Evolutionary conservation across 2,329 filamentous ascomycete species (phyloP), one percentile per base, ranked within the genome.

Genomic region (Epichloe glyceriae): DNA sequence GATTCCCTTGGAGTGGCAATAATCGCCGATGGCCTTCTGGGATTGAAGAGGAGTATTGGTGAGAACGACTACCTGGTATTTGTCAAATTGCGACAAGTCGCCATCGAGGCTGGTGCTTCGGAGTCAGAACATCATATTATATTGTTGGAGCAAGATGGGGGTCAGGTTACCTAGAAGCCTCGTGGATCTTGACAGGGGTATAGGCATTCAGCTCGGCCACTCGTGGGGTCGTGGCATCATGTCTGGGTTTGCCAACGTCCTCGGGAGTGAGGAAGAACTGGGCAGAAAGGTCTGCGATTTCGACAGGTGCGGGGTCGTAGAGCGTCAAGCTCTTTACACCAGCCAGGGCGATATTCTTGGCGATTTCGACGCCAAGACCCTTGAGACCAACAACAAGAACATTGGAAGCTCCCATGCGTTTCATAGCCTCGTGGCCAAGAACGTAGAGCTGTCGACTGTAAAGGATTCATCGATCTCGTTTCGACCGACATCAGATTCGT

Each of bases 311-410:
- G 45, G 93, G 91, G 65, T 98, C 93, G 73, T 89, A 88, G 50
- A 98, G 79, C 2, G 91, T 93, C 59, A 98, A 73, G 64, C 90
- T 96, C 78, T 98, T 98, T 71, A 98, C 93, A 67, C 93, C 93
- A 60, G 93, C 93, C 60, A 98, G 83, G 53, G 93, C 93, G 63
- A 98, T 88, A 64, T 98, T 98, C 79, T 98, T 98, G 63, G 93
- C 91, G 61, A 98, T 93, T 71, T 98, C 93, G 51, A 96, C 91
- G 73, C 93, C 93, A 40, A 98, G 79, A 48, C 93, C 93, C 68
- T 93, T 91, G 58, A 97, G 74, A 56, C 93, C 93, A 55, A 91
- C 86, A 51, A 98, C 78, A 49, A 98, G 85, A 53, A 98, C 80
- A 64, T 97, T 94, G 50, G 93, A 97, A 55, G 89, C 87, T 63